phyloP scores from a whole-genome alignment of 202 grass and related monocot species.

The Elaeis oleifera region DNA sequence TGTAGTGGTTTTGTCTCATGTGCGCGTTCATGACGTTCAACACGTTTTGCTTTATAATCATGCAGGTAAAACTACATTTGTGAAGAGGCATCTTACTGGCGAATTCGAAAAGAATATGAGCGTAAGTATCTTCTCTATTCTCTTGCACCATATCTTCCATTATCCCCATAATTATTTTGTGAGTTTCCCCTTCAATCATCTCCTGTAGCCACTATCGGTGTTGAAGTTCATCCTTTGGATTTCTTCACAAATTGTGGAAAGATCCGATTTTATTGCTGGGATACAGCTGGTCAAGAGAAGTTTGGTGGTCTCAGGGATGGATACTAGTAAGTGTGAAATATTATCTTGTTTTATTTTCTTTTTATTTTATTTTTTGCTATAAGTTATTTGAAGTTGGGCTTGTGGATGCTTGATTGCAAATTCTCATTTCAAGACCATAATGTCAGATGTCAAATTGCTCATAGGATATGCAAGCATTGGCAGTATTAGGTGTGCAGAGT shows the following conservation, averaged over 20 bases:
- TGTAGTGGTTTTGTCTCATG: too few relatives aligned
- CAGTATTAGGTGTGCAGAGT: too few relatives aligned
- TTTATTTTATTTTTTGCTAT: neutral
- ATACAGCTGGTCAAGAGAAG: conserved; percentile 58
- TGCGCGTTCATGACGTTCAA: neutral
- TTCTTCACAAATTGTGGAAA: conserved; percentile 52
- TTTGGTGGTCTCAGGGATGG: conserved; percentile 54
- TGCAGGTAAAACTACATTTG: conserved; percentile 59
- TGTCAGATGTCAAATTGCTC: too few relatives aligned
- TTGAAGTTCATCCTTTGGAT: conserved; percentile 51
- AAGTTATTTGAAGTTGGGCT: neutral
- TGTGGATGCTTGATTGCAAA: too few relatives aligned
- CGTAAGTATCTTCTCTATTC: conserved; percentile 28
- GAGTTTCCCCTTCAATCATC: neutral
- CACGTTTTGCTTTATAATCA: conserved; percentile 5
- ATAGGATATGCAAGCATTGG: too few relatives aligned
- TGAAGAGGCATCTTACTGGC: conserved; percentile 58
- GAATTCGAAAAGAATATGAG: conserved; percentile 74
- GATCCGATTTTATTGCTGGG: conserved; percentile 58
- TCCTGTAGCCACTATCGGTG: conserved; percentile 49
- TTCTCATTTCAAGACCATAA: too few relatives aligned
- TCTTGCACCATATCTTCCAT: neutral
- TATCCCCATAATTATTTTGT: neutral
- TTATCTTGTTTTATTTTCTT: neutral
- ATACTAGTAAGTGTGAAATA: conserved; percentile 38